These are phyloP conservation scores for Cladophialophora carrionii DNA, from an alignment of 2,329 filamentous ascomycete genomes.

Conservation along the genomic window DNA sequence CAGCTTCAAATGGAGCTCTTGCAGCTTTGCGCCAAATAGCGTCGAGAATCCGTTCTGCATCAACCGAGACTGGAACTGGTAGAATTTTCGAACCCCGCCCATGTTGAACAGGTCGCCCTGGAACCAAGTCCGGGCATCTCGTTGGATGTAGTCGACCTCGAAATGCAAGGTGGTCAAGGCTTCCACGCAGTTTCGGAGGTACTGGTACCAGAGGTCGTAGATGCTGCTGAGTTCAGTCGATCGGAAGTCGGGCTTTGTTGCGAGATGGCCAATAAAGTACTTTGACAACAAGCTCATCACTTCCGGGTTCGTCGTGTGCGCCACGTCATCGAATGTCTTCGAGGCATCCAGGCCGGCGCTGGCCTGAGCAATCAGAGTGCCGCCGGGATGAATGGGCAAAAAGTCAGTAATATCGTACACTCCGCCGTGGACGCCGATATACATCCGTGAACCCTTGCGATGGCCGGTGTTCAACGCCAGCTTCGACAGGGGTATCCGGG, in stretches of 20 bases:
- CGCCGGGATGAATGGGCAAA: conserved; percentile 25
- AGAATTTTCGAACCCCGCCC: conserved; percentile 27
- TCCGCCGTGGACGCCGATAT: conserved; percentile 23
- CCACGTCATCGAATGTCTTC: conserved; percentile 27
- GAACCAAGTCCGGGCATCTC: conserved; percentile 27
- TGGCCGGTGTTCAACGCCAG: conserved; percentile 58
- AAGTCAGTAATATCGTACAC: conserved; percentile 30
- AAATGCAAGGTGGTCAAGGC: conserved; percentile 27
- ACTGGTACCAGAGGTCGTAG: conserved; percentile 28
- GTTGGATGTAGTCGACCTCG: conserved; percentile 28
- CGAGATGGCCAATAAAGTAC: conserved; percentile 26
- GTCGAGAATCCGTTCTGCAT: conserved; percentile 28
- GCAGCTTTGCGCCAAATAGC: conserved; percentile 26
- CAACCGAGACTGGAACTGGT: conserved; percentile 26
- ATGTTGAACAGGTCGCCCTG: conserved; percentile 26
- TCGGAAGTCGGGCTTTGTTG: conserved; percentile 21
- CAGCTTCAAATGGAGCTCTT: conserved; percentile 26
- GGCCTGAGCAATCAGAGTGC: conserved; percentile 24
- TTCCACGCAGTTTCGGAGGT: conserved; percentile 28
- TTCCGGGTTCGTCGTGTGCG: conserved; percentile 27
- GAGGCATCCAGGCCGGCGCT: conserved; percentile 29
- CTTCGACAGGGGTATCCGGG: conserved; percentile 56
- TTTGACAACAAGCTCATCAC: conserved; percentile 26
- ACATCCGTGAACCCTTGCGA: conserved; percentile 37
- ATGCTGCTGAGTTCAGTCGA: conserved; percentile 23